These are phyloP conservation scores for Polysphondylium violaceum DNA, from an alignment of 78 protist genomes.

Conservation along the genomic window DNA sequence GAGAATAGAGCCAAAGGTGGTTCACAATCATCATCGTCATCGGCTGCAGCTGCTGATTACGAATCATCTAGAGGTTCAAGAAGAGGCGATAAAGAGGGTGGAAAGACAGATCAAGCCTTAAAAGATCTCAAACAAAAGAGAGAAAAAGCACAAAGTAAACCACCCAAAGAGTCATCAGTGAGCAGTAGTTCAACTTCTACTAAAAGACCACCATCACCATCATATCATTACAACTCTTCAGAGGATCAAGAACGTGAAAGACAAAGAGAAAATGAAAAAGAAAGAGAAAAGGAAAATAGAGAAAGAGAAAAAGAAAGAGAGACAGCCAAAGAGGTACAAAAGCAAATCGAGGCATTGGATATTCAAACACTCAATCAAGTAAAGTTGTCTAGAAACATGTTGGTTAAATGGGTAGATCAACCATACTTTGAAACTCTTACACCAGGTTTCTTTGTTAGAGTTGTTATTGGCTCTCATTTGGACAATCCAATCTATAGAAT, in stretches of 20 bases:
- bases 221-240: no score
- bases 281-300: constrained; percentile 1
- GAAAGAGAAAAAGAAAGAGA: constrained; percentile 33
- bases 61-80: constrained; percentile 10
- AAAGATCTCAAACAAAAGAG: constrained; percentile 52
- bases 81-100: constrained; percentile 12
- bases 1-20: no score
- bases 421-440: constrained; percentile 59
- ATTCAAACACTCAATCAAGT: constrained; percentile 30
- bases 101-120: constrained; percentile 13
- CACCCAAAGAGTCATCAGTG: background rate
- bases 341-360: background rate
- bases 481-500: constrained; percentile 63
- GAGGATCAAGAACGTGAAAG: constrained; percentile 20
- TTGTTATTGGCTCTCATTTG: constrained; percentile 45
- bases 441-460: constrained; percentile 54
- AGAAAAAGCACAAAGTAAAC: constrained; percentile 11
- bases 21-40: background rate
- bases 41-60: background rate
- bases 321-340: constrained; percentile 15
- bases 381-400: constrained; percentile 44
- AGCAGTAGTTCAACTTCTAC: background rate
- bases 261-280: constrained; percentile 10
- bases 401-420: constrained; percentile 77
- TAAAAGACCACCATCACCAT: background rate